Conservation (phyloP, 2,329 filamentous ascomycete genomes). For the Lachnellula hyalina region DNA sequence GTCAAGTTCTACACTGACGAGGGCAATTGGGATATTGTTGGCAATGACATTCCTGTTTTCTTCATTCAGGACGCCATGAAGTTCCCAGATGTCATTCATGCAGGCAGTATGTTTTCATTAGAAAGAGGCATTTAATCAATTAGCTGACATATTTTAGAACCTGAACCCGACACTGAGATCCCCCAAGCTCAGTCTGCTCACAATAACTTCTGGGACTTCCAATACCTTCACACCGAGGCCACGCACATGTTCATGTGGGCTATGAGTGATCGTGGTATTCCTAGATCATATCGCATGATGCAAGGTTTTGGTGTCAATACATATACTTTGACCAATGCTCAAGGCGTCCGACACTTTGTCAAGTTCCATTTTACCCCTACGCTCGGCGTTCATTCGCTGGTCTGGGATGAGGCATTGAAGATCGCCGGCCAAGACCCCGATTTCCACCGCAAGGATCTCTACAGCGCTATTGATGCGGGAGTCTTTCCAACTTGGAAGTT, state of each 20-base stretch:
- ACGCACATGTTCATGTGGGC: conserved; percentile 78
- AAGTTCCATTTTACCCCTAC: conserved; percentile 75
- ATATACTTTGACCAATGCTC: conserved; percentile 61
- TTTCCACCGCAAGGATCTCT: conserved; percentile 74
- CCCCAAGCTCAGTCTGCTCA: conserved; percentile 67
- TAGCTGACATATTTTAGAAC: conserved; percentile 50
- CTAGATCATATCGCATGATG: conserved; percentile 77
- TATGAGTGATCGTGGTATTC: conserved; percentile 70
- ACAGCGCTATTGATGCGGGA: conserved; percentile 67
- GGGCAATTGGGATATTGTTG: conserved; percentile 71
- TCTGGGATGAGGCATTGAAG: conserved; percentile 77
- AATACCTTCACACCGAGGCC: conserved; percentile 61
- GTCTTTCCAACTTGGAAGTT: conserved; percentile 75
- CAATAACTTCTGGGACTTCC: conserved; percentile 76
- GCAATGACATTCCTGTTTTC: conserved; percentile 71
- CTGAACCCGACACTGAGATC: conserved; percentile 64
- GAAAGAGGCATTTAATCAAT: conserved; percentile 20
- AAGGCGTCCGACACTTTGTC: conserved; percentile 66
- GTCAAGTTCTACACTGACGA: conserved; percentile 74
- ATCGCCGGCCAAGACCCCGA: conserved; percentile 70
- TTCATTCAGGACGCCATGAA: conserved; percentile 74
- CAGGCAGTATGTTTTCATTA: conserved; percentile 28
- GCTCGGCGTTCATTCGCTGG: conserved; percentile 64
- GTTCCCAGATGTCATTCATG: conserved; percentile 61
- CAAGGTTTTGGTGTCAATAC: conserved; percentile 83